phyloP scores from a whole-genome alignment of 345 rosid genomes.

The Lepidium didymum region DNA sequence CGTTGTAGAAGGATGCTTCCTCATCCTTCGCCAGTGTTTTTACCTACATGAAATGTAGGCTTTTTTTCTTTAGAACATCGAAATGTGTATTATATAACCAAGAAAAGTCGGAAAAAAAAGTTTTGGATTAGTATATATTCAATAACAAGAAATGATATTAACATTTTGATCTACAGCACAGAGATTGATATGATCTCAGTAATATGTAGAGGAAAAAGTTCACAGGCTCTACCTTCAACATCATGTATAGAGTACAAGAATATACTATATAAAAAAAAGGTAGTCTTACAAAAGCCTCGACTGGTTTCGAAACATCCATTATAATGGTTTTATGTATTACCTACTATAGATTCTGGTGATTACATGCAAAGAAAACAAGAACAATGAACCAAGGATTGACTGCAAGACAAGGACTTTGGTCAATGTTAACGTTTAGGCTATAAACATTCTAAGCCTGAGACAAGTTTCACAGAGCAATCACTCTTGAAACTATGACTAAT shows the following conservation, averaged over 20 bases:
- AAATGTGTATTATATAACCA: not conserved
- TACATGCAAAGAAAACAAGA: not conserved
- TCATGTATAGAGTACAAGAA: not conserved
- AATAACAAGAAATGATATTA: not conserved
- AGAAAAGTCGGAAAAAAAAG: not conserved
- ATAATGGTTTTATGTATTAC: not conserved
- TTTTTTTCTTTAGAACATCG: not conserved
- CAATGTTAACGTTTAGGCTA: not conserved
- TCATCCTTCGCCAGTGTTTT: conserved; percentile 16
- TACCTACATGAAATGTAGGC: conserved; percentile 7
- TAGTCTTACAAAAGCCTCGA: not conserved
- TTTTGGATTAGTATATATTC: not conserved
- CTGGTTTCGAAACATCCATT: not conserved
- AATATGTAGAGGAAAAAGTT: not conserved
- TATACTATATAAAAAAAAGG: not conserved
- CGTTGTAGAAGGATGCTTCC: conserved; percentile 12
- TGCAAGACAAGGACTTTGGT: not conserved
- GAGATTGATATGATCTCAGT: not conserved
- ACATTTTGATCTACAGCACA: not conserved
- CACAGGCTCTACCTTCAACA: not conserved
- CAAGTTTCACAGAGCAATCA: conserved; percentile 6
- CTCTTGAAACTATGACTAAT: not conserved
- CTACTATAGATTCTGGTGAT: not conserved
- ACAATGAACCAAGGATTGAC: not conserved
- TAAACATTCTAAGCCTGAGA: not conserved